These are phyloP conservation scores for Ophiostoma populinum DNA, from an alignment of 2,329 filamentous ascomycete species.

Conservation along the genomic window DNA sequence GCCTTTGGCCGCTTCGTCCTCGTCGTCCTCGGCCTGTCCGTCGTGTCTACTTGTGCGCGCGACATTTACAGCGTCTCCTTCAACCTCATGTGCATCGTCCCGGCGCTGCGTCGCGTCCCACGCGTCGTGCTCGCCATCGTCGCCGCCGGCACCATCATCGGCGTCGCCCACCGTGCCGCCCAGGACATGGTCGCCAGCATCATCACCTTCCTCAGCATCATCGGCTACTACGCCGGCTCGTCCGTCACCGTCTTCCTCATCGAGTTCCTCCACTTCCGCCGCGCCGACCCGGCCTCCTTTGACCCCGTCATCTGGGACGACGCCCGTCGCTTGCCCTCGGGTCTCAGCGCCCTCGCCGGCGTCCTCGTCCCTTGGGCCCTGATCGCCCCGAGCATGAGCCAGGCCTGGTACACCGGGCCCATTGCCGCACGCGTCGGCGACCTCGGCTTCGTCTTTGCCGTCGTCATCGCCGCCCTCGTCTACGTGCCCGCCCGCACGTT, in stretches of 20 bases:
- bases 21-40: slow-evolving; percentile 36
- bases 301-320: slow-evolving; percentile 14
- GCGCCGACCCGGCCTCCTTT: slow-evolving; percentile 10
- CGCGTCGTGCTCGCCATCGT: slow-evolving; percentile 23
- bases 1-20: slow-evolving; percentile 44
- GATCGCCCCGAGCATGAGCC: slow-evolving; percentile 24
- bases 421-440: slow-evolving; percentile 25
- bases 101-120: slow-evolving; percentile 21
- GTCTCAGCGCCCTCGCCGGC: slow-evolving; percentile 13
- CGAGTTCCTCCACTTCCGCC: slow-evolving; percentile 13
- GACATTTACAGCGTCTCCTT: slow-evolving; percentile 45
- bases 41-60: slow-evolving; percentile 40
- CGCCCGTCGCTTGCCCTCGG: slow-evolving; percentile 13
- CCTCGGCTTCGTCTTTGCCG: slow-evolving; percentile 27
- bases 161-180: slow-evolving; percentile 22
- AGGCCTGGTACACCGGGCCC: slow-evolving; percentile 26
- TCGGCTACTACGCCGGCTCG: slow-evolving; percentile 24
- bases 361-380: slow-evolving; percentile 12
- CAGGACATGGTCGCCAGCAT: slow-evolving; percentile 22
- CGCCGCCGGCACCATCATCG: slow-evolving; percentile 23
- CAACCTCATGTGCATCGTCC: slow-evolving; percentile 33
- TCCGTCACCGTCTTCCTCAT: slow-evolving; percentile 12
- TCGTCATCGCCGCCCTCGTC: slow-evolving; percentile 21
- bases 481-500: slow-evolving; percentile 21
- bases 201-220: slow-evolving; percentile 26